Evolutionary conservation across 768 basidiomycete genomes (phyloP), one percentile per base, ranked within the genome.

Genomic region (Russula earlei): DNA sequence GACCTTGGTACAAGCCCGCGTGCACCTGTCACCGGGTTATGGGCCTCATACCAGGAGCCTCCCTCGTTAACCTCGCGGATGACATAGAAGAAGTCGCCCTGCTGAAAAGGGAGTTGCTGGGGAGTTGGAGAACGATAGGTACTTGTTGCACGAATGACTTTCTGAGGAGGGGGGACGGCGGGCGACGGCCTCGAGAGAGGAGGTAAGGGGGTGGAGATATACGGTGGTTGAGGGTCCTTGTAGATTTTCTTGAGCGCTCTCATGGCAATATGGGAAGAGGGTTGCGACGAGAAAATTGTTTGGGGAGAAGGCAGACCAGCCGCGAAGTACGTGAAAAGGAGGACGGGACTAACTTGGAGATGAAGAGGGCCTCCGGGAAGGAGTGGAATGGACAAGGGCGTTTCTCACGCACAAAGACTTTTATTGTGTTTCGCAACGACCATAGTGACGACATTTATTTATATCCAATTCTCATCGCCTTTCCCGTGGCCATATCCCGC

Each of bases 21-120:
- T 10, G 93, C 84, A 25, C 91, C 90, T 15, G 86, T 84, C 60
- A 92, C 77, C 12, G 95, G 96, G 67, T 99, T 98, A 67, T 94
- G 84, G 4, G 92, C 96, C 68, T 97, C 90, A 66, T 91, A 99
- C 85, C 87, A 98, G 44, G 74, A 70, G 3, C 74, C 77, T 19
- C 74, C 66, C 40, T 71, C 64, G 47, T 81, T 77, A 17, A 79
- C 71, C 64, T 96, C 92, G 55, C 80, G 81, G 34, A 91, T 77
- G 48, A 98, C 95, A 71, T 98, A 89, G 76, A 97, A 98, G 73
- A 98, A 96, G 73, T 99, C 96, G 60, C 96, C 96, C 71, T 88
- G 87, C 62, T 80, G 75, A 69, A 97, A 98, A 29, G 88, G 80
- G 41, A 99, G 82, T 63, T 97, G 85, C 67, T 90, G 84, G 2